Percentiles rank a stretch among this genome's conserved stretches.
These are phyloP conservation scores for Neocallimastix lanati DNA, from an alignment of 192 early-diverging fungal genomes.

Conservation along the genomic window DNA sequence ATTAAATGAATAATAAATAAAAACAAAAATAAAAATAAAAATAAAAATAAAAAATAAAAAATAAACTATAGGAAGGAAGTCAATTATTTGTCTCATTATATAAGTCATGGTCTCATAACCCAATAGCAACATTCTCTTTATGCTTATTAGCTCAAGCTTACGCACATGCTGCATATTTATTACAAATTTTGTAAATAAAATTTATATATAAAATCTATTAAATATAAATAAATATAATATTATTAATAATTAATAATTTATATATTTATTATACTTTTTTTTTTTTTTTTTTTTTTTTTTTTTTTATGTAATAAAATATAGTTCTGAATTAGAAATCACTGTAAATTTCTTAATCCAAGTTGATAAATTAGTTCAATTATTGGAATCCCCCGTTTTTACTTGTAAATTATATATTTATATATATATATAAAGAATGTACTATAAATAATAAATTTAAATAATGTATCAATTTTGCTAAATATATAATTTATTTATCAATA, in stretches of 20 bases:
- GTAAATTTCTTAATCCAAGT: slow-evolving; percentile 87
- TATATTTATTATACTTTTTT: no score
- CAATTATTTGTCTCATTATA: slow-evolving; percentile 71
- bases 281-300: no score
- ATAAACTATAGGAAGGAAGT: slow-evolving; percentile 40
- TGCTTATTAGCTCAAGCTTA: slow-evolving; percentile 95
- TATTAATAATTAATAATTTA: no score
- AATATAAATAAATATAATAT: slow-evolving; percentile 1
- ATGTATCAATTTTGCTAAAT: no score
- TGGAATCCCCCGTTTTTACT: slow-evolving; percentile 96
- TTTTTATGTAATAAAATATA: no score
- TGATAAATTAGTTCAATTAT: slow-evolving; percentile 91
- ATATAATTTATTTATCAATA: no score
- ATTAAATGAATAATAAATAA: neutral
- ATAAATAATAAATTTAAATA: no score
- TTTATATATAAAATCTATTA: no score
- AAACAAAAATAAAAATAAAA: neutral
- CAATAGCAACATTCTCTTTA: slow-evolving; percentile 80
- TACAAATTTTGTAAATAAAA: slow-evolving; percentile 65
- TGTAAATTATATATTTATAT: neutral
- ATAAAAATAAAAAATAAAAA: neutral
- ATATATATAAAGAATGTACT: no score
- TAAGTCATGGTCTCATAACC: slow-evolving; percentile 90
- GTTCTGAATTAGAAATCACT: slow-evolving; percentile 79
- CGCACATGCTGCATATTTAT: slow-evolving; percentile 65